Conservation (phyloP, 2,329 filamentous ascomycete genomes). For the Calonectria hongkongensis region DNA sequence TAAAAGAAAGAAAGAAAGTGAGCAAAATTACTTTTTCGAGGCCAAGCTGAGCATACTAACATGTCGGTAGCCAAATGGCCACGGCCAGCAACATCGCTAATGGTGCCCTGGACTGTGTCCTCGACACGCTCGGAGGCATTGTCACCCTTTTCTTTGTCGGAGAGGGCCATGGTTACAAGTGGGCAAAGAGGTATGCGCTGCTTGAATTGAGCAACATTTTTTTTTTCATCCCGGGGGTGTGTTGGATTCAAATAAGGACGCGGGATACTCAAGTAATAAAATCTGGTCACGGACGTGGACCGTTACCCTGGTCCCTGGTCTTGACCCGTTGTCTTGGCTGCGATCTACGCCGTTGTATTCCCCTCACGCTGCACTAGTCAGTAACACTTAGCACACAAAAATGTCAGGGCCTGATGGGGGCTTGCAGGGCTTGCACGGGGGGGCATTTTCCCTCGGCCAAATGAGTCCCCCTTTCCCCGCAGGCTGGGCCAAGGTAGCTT, state of each 20-base stretch:
- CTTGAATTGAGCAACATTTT: constrained; percentile 38
- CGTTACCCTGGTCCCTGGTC: constrained; percentile 40
- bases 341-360: constrained; percentile 36
- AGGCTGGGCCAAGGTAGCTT: constrained; percentile 13
- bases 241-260: constrained; percentile 47
- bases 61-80: constrained; percentile 51
- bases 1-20: constrained; percentile 34
- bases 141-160: constrained; percentile 50
- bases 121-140: constrained; percentile 50
- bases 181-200: constrained; percentile 7
- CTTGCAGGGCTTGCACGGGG: constrained; percentile 26
- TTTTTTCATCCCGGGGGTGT: constrained; percentile 23
- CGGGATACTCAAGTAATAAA: constrained; percentile 27
- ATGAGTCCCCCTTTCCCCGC: constrained; percentile 32
- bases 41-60: constrained; percentile 42
- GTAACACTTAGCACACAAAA: constrained; percentile 1
- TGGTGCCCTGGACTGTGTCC: constrained; percentile 36
- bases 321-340: constrained; percentile 18
- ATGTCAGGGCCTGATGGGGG: constrained; percentile 29
- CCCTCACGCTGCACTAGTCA: constrained; percentile 47
- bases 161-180: constrained; percentile 44
- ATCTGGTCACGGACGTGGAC: constrained; percentile 50
- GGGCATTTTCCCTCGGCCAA: constrained; percentile 36
- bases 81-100: constrained; percentile 50
- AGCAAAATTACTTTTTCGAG: background rate